These are phyloP conservation scores for Fusarium sp. DNA, from an alignment of 2,329 filamentous ascomycete species.

Conservation along the genomic window DNA sequence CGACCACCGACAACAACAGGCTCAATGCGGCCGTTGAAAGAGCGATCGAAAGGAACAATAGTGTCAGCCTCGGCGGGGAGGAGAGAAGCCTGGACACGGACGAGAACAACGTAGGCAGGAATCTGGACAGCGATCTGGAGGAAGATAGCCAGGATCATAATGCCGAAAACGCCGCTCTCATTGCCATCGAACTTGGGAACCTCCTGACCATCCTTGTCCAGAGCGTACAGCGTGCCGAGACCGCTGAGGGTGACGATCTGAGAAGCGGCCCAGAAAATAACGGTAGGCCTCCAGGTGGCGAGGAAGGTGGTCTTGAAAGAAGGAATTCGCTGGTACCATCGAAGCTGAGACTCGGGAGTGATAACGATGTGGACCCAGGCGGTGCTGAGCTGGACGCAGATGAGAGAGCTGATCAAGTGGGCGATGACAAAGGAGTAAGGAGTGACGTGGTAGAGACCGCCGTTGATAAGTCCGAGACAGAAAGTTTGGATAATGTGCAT, in stretches of 20 bases:
- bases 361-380: constrained; percentile 91
- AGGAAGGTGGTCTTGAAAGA: constrained; percentile 71
- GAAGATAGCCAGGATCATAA: constrained; percentile 60
- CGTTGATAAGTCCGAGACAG: constrained; percentile 53
- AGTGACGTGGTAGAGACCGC: constrained; percentile 59
- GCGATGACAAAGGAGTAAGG: constrained; percentile 55
- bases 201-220: constrained; percentile 54
- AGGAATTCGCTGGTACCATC: constrained; percentile 77
- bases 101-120: constrained; percentile 79
- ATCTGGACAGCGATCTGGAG: constrained; percentile 74
- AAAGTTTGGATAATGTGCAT: constrained; percentile 52
- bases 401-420: constrained; percentile 61
- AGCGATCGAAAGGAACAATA: constrained; percentile 90
- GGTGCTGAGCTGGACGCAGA: constrained; percentile 76
- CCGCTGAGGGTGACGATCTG: constrained; percentile 63
- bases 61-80: constrained; percentile 84
- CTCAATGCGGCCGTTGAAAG: constrained; percentile 80
- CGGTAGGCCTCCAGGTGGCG: constrained; percentile 75
- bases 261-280: constrained; percentile 69
- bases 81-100: constrained; percentile 88
- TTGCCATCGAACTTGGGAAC: constrained; percentile 47
- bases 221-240: constrained; percentile 55
- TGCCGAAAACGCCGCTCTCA: constrained; percentile 57
- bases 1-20: constrained; percentile 79
- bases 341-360: constrained; percentile 70